These are phyloP conservation scores for Yarrowia divulgata DNA, from an alignment of 805 yeast genomes.

Conservation along the genomic window DNA sequence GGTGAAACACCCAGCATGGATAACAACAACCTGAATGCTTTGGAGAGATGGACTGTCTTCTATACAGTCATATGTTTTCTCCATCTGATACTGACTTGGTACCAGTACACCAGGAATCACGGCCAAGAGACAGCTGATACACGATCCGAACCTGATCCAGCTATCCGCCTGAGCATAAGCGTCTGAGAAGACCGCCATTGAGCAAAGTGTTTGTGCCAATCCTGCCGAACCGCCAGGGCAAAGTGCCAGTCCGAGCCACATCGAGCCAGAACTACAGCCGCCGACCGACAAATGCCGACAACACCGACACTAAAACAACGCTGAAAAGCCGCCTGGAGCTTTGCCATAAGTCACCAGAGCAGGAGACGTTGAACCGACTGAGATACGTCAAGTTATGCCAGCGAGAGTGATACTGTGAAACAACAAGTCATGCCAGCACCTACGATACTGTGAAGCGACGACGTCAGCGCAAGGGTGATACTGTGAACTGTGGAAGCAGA, in stretches of 20 bases:
- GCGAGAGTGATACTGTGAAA: not conserved
- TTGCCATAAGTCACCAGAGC: not conserved
- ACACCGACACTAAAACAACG: not conserved
- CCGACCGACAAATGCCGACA: not conserved
- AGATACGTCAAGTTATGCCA: not conserved
- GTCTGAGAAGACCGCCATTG: not conserved
- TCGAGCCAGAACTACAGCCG: not conserved
- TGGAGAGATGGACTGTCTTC: not conserved
- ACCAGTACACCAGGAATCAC: not conserved
- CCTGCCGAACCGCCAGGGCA: not conserved
- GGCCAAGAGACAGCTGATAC: not conserved
- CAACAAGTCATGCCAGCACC: not conserved
- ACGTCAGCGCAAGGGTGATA: not conserved
- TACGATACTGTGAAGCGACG: not conserved
- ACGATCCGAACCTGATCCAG: conserved; percentile 1
- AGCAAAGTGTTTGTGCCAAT: not conserved
- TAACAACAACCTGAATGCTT: not conserved
- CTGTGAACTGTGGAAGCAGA: conserved; percentile 3
- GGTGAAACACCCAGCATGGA: conserved; percentile 14
- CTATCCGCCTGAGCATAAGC: not conserved
- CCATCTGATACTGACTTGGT: not conserved
- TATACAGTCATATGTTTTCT: not conserved
- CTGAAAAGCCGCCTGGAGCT: conserved; percentile 4
- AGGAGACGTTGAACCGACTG: not conserved
- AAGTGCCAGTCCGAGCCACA: not conserved